Base-by-base conservation (phyloP, 805 yeast genomes). In the Candida patagonica region DNA sequence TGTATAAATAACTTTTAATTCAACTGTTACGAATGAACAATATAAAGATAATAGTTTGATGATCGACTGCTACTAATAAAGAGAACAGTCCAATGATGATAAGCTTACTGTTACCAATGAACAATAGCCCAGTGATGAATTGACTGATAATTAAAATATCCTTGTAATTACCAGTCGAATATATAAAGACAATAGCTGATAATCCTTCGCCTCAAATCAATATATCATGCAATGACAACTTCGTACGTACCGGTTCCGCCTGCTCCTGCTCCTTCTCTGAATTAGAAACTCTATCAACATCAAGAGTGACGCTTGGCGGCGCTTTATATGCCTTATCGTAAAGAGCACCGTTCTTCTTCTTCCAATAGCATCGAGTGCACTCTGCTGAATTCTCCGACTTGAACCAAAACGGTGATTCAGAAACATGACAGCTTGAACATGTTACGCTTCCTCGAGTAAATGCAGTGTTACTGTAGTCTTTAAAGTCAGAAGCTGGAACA, bases 291-390 rank as follows among this genome's bases (percentile, higher is more conserved):
- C 31, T 29, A 12, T 29, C 31, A 4, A 9, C 16, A n/a, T n/a
- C n/a, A n/a, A n/a, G n/a, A n/a, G n/a, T n/a, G n/a, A n/a, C n/a
- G n/a, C n/a, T n/a, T n/a, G n/a, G n/a, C n/a, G 35, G 26, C 12
- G 27, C 6, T 17, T 17, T 19, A 16, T 26, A 46, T 6, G 34
- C 43, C 7, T 43, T 40, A 10, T 31, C 40, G 36, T 34, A 38
- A 20, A 24, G 31, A 7, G 20, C 43, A 3, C 30, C 37, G 20
- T 41, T 47, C 13, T 30, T 34, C 26, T 29, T 6, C 32, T 26
- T 33, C 53, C 51, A 44, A 36, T 38, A 43, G 31, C 51, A 50
- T 5, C 20, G 30, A 23, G 44, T 39, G 37, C 51, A 49, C 12
- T 27, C 9, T 13, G 41, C 29, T 2, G 29, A 24, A 9, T 20